Base-by-base conservation (phyloP, 2,329 filamentous ascomycete genomes). In the Diaporthe ampelina region DNA sequence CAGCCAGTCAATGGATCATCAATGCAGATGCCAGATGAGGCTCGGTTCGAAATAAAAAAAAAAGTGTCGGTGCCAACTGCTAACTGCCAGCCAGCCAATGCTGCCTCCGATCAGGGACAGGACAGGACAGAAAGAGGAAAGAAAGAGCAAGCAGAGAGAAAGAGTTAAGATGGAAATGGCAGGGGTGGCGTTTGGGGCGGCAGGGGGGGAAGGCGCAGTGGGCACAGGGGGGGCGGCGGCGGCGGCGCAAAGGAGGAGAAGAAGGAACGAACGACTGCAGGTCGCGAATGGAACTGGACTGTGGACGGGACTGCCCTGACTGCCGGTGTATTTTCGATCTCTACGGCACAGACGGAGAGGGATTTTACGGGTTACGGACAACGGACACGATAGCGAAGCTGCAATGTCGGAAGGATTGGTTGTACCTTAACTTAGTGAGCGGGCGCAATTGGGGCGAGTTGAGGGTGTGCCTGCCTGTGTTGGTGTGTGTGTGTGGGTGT, bases 171-270 rank as follows among this genome's bases (percentile, higher is more conserved):
- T 19, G 17, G 24, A 19, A 63, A 11, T 11, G 29, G 40, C 59
- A 63, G 59, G 59, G 59, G 59, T 45, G 57, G 57, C 57, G 59
- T 48, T 45, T 63, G 45, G 63, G 43, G 32, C 29, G 43, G n/a
- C 45, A 52, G 63, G 45, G 45, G 45, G 40, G 10, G 9, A 11
- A 43, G 37, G 37, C 13, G 29, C n/a, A 50, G 43, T 17, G 10
- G 19, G 43, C 17, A 2, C 1, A n/a, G 9, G 29, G 58, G 19
- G 19, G 5, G 45, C 19, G 45, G 56, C 29, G 35, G 35, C 35
- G 35, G 35, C 35, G 35, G 7, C 56, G 56, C 19, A 37, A 37
- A n/a, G 32, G 10, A n/a, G 32, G 10, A 50, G 48, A 50, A 19
- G 45, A 43, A 43, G 13, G 40, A 43, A 43, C 40, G 40, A 43